Evolutionary conservation across 192 early-diverging fungal genomes (phyloP).

Genomic region (Phycomyces blakesleeanus): DNA sequence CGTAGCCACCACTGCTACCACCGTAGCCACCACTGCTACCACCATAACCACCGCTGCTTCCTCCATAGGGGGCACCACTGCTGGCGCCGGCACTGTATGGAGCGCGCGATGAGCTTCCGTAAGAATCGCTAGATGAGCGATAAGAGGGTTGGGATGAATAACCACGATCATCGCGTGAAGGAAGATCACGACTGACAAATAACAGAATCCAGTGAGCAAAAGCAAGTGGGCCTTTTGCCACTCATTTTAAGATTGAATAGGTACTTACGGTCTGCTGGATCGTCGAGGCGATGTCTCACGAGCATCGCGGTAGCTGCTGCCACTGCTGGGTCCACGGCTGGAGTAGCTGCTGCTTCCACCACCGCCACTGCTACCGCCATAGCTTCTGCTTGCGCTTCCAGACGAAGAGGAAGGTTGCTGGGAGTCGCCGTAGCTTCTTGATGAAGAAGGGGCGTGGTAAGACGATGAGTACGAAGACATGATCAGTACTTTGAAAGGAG

Average conservation of each 20-base stretch:
- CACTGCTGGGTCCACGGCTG: not conserved
- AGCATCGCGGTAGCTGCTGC: slow-evolving; percentile 21
- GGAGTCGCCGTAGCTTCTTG: not conserved
- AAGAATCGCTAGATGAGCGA: slow-evolving; percentile 23
- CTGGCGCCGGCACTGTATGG: slow-evolving; percentile 19
- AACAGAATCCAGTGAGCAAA: slow-evolving; percentile 1
- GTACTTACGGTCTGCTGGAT: slow-evolving; percentile 27
- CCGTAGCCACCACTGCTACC: slow-evolving; percentile 62
- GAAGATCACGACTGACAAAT: slow-evolving; percentile 1
- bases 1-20: slow-evolving; percentile 44
- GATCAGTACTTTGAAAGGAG: slow-evolving; percentile 2
- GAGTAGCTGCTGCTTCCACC: slow-evolving; percentile 8
- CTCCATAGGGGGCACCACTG: slow-evolving; percentile 6
- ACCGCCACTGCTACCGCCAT: not conserved
- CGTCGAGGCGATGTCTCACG: slow-evolving; percentile 21
- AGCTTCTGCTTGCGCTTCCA: not conserved
- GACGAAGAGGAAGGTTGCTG: not conserved
- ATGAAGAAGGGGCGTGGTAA: slow-evolving; percentile 15
- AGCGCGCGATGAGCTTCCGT: slow-evolving; percentile 12
- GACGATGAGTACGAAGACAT: slow-evolving; percentile 25
- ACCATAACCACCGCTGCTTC: slow-evolving; percentile 29
- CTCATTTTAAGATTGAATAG: not conserved
- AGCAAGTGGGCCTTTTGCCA: not conserved
- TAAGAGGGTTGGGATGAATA: slow-evolving; percentile 23
- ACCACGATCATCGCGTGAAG: slow-evolving; percentile 17